Percentiles rank a stretch among this genome's conserved stretches.
Evolutionary conservation across 1,284 basidiomycete species (phyloP).

Genomic region (Cutaneotrichosporon sp.): DNA sequence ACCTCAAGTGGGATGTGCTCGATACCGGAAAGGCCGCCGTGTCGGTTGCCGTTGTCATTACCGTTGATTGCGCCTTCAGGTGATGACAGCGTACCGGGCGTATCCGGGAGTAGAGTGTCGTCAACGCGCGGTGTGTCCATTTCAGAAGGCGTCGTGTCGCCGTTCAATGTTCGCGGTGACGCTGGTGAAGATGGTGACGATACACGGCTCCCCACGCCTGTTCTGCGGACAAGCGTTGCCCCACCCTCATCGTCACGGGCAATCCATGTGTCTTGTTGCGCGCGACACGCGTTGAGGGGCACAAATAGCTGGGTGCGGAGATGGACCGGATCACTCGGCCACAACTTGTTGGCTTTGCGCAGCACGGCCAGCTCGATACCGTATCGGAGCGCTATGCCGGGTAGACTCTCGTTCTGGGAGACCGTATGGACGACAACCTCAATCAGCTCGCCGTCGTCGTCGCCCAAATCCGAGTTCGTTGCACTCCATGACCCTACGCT

Average conservation of each 20-base stretch:
- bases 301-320: constrained; percentile 75
- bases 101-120: neutral
- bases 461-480: constrained; percentile 19
- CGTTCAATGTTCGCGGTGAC: neutral
- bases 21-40: neutral
- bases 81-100: neutral
- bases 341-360: constrained; percentile 79
- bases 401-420: constrained; percentile 65
- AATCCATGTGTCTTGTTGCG: constrained; percentile 37
- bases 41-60: too few relatives aligned
- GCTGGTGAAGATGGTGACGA: neutral
- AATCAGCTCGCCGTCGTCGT: constrained; percentile 38
- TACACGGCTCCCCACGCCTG: neutral
- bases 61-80: too few relatives aligned
- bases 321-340: constrained; percentile 83
- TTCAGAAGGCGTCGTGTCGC: neutral
- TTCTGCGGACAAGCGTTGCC: constrained; percentile 35
- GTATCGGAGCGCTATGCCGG: constrained; percentile 79
- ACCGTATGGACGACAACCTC: constrained; percentile 54
- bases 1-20: constrained; percentile 12
- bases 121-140: neutral
- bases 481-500: constrained; percentile 21
- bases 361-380: constrained; percentile 70
- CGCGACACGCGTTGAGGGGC: constrained; percentile 54
- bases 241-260: constrained; percentile 34